Base-by-base conservation (phyloP, 2,329 filamentous ascomycete genomes). In the Aspergillus sp. region DNA sequence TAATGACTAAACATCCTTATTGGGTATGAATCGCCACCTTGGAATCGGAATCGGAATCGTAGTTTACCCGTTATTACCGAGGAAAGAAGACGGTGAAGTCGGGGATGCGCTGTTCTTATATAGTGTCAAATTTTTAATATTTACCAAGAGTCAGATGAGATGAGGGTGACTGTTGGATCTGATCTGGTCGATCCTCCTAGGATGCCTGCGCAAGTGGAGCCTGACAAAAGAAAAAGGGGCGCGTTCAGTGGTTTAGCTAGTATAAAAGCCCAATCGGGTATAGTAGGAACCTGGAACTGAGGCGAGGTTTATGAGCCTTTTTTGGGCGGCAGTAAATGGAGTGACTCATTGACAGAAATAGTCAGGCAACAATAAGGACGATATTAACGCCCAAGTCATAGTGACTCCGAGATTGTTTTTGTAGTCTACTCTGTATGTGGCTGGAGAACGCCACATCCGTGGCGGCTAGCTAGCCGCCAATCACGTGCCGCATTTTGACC, bases 181-280 rank as follows among this genome's bases (percentile, higher is more conserved):
- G 37, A 39, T 39, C 37, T 20, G 17, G 19, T 19, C 37, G 25
- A 30, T 39, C 10, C 17, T 39, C 15, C 17, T 7, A 39, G 7
- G 15, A 7, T 12, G 7, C n/a, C 37, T 39, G 17, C 37, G 22
- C 37, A 39, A 17, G 37, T 39, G 17, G 7, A 35, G 33, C 33
- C 33, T 35, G 33, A 7, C 6, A 13, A 49, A 47, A 46, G 41
- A 9, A 49, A 47, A 46, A 44, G 43, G 43, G 38, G 44, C 15
- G 43, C 25, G 7, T 27, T 41, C 22, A 43, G 23, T 17, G n/a
- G 35, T 23, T 35, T 52, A 15, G 15, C 30, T 32, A n/a, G 15
- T 35, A 35, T 35, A 35, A 12, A 17, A n/a, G 33, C 33, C 33
- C 33, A 35, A 35, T 35, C 33, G 33, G 33, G 33, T 35, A 35